These are phyloP conservation scores for Ogataea dorogensis DNA, from an alignment of 805 yeast genomes.

Conservation along the genomic window DNA sequence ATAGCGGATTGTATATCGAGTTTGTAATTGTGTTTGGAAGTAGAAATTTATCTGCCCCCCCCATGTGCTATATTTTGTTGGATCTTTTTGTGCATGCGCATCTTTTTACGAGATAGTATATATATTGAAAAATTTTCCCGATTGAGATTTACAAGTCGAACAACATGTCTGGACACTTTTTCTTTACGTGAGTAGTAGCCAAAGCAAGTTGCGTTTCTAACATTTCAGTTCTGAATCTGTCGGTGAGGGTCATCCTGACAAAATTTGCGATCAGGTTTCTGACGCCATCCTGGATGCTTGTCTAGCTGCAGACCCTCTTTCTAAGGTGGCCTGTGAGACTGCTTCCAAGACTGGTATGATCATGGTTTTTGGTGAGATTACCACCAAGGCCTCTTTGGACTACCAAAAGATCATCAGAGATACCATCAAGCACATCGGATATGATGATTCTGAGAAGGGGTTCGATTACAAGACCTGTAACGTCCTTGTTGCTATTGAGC, in stretches of 20 bases:
- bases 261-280: conserved; percentile 97
- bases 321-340: conserved; percentile 99
- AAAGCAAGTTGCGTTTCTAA: conserved; percentile 1
- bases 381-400: conserved; percentile 93
- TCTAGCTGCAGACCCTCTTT: conserved; percentile 89
- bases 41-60: conserved; percentile 1
- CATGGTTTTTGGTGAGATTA: conserved; percentile 98
- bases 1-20: too few species aligned
- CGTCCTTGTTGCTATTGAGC: conserved; percentile 98
- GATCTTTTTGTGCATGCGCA: conserved; percentile 15
- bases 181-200: conserved; percentile 29
- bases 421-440: conserved; percentile 97
- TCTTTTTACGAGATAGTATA: conserved; percentile 8
- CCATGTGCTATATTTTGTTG: conserved; percentile 14
- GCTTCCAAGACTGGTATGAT: conserved; percentile 99
- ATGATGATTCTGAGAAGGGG: conserved; percentile 93
- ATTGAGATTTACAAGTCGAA: conserved; percentile 8
- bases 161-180: conserved; percentile 30
- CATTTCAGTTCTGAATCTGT: conserved; percentile 75
- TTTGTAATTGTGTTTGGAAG: not conserved
- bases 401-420: conserved; percentile 97
- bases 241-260: conserved; percentile 94
- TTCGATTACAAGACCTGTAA: conserved; percentile 99
- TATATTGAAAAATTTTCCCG: conserved; percentile 15
- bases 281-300: conserved; percentile 99